Conservation (phyloP, 768 basidiomycete species). For the Auricularia heimuer region DNA sequence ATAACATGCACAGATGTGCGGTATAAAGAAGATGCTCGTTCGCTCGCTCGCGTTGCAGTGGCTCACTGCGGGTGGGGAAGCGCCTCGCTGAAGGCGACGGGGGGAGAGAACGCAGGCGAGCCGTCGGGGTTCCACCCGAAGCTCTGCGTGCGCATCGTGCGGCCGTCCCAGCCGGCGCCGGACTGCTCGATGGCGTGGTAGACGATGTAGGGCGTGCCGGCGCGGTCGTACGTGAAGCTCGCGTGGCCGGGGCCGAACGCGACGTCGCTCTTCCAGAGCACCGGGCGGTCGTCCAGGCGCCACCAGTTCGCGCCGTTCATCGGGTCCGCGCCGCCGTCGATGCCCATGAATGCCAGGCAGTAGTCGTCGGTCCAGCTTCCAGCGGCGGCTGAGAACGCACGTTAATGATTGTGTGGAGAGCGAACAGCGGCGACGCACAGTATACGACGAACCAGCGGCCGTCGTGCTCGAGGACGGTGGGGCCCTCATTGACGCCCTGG, state of each 20-base stretch:
- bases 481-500: not conserved
- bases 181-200: not conserved
- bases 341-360: constrained; percentile 1
- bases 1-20: too few relatives aligned
- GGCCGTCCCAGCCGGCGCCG: not conserved
- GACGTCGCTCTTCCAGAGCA: not conserved
- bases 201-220: not conserved
- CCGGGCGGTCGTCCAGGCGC: constrained; percentile 2
- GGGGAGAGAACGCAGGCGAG: not conserved
- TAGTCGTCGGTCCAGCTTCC: not conserved
- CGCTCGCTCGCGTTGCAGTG: too few relatives aligned
- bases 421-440: not conserved
- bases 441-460: not conserved
- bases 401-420: too few relatives aligned
- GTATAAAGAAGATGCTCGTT: too few relatives aligned
- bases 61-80: not conserved
- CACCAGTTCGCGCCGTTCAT: not conserved
- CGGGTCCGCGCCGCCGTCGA: constrained; percentile 2
- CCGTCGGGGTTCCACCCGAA: constrained; percentile 2
- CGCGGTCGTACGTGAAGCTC: not conserved
- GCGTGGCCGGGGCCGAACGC: constrained; percentile 1
- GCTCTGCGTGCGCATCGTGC: not conserved
- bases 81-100: not conserved
- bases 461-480: not conserved
- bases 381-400: not conserved